Evolutionary conservation across 192 early-diverging fungal species (phyloP).

Genomic region (Entrophospora sp.): DNA sequence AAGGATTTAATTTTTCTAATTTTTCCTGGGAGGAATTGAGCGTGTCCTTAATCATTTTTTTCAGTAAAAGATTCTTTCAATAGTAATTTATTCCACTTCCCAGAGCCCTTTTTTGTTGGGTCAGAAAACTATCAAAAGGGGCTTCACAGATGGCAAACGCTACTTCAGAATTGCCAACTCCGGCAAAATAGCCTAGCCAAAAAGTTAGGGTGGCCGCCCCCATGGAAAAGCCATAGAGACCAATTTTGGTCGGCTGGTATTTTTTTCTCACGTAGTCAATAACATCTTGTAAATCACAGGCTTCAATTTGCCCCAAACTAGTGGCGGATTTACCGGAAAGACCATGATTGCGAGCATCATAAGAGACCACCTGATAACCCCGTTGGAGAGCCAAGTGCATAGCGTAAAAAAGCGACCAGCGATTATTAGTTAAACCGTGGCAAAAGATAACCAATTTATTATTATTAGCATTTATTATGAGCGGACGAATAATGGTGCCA

Average conservation of each 20-base stretch:
- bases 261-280: neutral
- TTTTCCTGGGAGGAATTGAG: neutral
- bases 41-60: neutral
- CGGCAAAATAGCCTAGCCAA: neutral
- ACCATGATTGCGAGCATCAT: neutral
- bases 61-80: neutral
- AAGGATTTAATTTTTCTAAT: neutral
- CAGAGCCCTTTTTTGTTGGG: neutral
- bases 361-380: neutral
- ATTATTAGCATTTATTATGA: neutral
- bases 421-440: neutral
- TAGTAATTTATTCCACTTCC: neutral
- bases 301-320: neutral
- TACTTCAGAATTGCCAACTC: neutral
- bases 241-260: neutral
- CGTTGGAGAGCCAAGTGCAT: neutral
- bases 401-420: neutral
- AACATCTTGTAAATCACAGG: neutral
- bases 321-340: neutral
- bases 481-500: neutral
- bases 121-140: neutral
- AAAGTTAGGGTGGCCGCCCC: neutral
- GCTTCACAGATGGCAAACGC: neutral
- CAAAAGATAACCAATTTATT: neutral
- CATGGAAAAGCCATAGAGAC: neutral